phyloP scores from a whole-genome alignment of 2,329 filamentous ascomycete genomes.

The Fusarium beomiforme region DNA sequence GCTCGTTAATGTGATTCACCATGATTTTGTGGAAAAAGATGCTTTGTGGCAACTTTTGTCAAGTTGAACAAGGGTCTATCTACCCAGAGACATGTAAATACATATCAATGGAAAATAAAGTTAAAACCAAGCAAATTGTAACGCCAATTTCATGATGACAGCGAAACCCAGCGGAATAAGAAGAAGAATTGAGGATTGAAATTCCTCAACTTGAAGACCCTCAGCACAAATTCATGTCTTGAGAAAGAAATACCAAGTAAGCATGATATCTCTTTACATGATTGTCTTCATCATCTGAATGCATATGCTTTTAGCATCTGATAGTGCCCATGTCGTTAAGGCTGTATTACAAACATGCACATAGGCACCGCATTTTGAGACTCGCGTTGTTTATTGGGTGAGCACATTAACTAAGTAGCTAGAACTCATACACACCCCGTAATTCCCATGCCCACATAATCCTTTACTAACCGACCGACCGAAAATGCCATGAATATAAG shows the following conservation, averaged over 20 bases:
- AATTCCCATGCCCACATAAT: conserved; percentile 1
- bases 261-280: background rate
- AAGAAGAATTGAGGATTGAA: background rate
- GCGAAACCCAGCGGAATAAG: background rate
- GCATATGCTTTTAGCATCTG: background rate
- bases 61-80: conserved; percentile 40
- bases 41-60: conserved; percentile 77
- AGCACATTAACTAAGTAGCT: conserved; percentile 7
- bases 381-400: background rate
- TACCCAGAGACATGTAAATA: conserved; percentile 45
- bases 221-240: too few species aligned
- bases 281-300: background rate
- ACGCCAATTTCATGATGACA: background rate
- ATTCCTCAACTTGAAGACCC: background rate
- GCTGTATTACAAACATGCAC: background rate
- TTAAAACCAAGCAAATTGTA: background rate
- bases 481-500: conserved; percentile 11
- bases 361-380: background rate
- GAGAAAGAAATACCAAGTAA: background rate
- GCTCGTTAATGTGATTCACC: conserved; percentile 91
- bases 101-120: conserved; percentile 9
- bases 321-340: too few species aligned
- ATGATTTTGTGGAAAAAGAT: conserved; percentile 76
- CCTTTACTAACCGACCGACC: background rate
- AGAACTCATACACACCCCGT: conserved; percentile 11